Evolutionary conservation across 208 protist species (phyloP).

Genomic region (Leishmania tropica): DNA sequence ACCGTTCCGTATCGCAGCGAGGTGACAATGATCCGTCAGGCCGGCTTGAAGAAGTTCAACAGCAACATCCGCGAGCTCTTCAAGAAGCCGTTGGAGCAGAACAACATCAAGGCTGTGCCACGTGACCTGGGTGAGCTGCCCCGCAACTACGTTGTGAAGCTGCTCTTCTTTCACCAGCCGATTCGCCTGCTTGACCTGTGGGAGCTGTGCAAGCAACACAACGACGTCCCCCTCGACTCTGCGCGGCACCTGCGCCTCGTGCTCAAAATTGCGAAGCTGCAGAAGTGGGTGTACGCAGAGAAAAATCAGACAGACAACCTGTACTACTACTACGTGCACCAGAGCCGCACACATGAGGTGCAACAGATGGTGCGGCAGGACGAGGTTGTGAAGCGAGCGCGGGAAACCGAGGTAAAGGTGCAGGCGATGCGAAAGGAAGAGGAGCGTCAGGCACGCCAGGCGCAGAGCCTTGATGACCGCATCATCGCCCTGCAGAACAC

Average conservation of each 20-base stretch:
- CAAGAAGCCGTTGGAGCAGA: slow-evolving; percentile 75
- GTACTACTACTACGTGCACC: slow-evolving; percentile 91
- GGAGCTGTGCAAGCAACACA: slow-evolving; percentile 83
- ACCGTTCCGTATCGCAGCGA: slow-evolving; percentile 85
- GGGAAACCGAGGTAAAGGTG: slow-evolving; percentile 42
- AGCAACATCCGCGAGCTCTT: slow-evolving; percentile 89
- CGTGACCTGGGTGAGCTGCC: slow-evolving; percentile 89
- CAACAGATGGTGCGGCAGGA: slow-evolving; percentile 81
- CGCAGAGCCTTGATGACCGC: slow-evolving; percentile 51
- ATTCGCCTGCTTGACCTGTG: slow-evolving; percentile 82
- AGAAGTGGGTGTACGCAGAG: slow-evolving; percentile 90
- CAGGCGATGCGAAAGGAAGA: slow-evolving; percentile 12
- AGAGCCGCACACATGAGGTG: slow-evolving; percentile 76
- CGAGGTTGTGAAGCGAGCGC: slow-evolving; percentile 56
- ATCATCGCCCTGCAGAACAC: slow-evolving; percentile 66
- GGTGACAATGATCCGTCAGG: slow-evolving; percentile 78
- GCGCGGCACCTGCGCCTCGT: slow-evolving; percentile 86
- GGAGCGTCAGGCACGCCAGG: slow-evolving; percentile 17
- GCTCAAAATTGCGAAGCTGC: slow-evolving; percentile 84
- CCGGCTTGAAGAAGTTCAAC: slow-evolving; percentile 61
- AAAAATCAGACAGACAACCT: slow-evolving; percentile 92
- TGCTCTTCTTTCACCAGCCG: slow-evolving; percentile 90
- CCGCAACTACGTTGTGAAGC: slow-evolving; percentile 83
- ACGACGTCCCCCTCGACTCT: slow-evolving; percentile 89
- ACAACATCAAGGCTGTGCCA: slow-evolving; percentile 88